Conservation (phyloP, 2,329 filamentous ascomycete species). For the Penicillium sp. region DNA sequence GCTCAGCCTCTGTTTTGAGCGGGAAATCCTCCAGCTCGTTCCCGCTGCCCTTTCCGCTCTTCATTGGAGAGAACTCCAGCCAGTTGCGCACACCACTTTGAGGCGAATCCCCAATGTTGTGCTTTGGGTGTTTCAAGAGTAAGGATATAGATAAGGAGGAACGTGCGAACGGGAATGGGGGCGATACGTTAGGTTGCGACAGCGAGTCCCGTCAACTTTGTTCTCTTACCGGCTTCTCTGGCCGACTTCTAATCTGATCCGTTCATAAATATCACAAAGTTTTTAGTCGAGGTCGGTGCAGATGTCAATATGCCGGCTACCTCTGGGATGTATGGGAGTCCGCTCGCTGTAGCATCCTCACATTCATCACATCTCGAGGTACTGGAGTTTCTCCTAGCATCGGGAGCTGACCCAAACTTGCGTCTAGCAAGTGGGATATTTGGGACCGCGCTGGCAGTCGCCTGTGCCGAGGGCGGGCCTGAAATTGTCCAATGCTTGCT, state of each 20-base stretch:
- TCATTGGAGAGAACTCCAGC: no score
- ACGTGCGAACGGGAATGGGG: no score
- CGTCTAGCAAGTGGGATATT: background rate
- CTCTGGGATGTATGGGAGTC: background rate
- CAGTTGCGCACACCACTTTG: background rate
- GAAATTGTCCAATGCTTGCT: constrained; percentile 8
- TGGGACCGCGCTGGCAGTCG: constrained; percentile 10
- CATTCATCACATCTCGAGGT: background rate
- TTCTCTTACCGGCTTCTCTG: background rate
- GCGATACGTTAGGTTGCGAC: background rate
- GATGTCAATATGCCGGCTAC: background rate
- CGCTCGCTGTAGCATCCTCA: background rate
- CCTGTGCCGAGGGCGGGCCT: background rate
- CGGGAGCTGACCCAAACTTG: background rate
- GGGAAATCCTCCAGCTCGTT: no score
- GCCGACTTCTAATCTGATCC: background rate
- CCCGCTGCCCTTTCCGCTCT: background rate
- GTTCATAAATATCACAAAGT: background rate
- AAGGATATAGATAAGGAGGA: background rate
- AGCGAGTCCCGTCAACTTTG: background rate
- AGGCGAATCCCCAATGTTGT: background rate
- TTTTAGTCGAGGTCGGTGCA: background rate
- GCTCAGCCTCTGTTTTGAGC: no score
- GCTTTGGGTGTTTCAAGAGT: constrained; percentile 5
- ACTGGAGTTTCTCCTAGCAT: background rate